Conservation (phyloP, 2,329 filamentous ascomycete genomes). For the Orbilia ellipsospora region DNA sequence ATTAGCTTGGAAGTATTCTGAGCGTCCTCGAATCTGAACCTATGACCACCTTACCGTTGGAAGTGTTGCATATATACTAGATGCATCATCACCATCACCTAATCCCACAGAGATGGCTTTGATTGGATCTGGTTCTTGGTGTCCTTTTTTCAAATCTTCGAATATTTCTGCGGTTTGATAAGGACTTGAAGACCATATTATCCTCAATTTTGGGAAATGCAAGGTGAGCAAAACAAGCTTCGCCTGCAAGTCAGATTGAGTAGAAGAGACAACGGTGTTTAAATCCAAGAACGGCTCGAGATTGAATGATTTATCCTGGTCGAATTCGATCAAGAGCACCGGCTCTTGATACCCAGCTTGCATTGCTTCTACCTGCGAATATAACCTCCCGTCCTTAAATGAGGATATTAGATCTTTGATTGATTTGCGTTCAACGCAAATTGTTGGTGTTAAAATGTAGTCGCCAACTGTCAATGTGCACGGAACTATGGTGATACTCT, state of each 20-base stretch:
- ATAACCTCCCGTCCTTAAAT: constrained; percentile 90
- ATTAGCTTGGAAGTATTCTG: not conserved
- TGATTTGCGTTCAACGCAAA: constrained; percentile 95
- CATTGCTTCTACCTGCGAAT: constrained; percentile 93
- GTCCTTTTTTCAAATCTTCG: constrained; percentile 87
- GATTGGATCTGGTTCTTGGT: constrained; percentile 89
- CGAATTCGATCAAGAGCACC: constrained; percentile 96
- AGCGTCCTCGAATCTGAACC: not conserved
- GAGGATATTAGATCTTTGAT: constrained; percentile 90
- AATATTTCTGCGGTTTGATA: constrained; percentile 99
- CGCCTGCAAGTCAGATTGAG: constrained; percentile 81
- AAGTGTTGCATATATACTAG: constrained; percentile 52
- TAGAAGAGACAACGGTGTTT: constrained; percentile 63
- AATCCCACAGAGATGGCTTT: constrained; percentile 85
- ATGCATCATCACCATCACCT: constrained; percentile 67
- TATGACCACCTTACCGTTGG: constrained; percentile 45
- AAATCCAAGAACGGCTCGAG: constrained; percentile 70
- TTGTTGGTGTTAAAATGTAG: constrained; percentile 89
- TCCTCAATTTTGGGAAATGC: constrained; percentile 86
- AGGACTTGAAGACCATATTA: constrained; percentile 93
- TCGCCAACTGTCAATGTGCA: constrained; percentile 97
- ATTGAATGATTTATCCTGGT: constrained; percentile 96
- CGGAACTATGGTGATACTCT: constrained; percentile 86
- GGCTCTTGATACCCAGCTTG: constrained; percentile 88
- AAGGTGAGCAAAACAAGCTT: constrained; percentile 93